phyloP scores from a whole-genome alignment of 1,284 basidiomycete species.

The Leccinum griseonigrum region DNA sequence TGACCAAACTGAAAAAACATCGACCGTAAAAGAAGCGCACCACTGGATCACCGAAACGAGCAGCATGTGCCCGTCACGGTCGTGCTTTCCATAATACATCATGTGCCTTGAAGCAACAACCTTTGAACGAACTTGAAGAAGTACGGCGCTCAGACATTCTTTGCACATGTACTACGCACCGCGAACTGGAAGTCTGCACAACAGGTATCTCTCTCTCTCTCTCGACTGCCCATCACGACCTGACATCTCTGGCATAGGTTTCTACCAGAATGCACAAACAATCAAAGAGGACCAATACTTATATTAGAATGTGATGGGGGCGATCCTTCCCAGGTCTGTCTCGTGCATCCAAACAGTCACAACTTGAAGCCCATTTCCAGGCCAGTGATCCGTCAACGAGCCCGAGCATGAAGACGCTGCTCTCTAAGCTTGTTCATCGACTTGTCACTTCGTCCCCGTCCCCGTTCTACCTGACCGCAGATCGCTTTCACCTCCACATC shows the following conservation, averaged over 20 bases:
- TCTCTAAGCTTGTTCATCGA: conserved; percentile 71
- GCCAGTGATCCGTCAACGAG: conserved; percentile 63
- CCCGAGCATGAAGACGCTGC: conserved; percentile 57
- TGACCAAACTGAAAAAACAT: too few species aligned
- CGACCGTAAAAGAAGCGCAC: too few species aligned
- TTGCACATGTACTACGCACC: conserved; percentile 68
- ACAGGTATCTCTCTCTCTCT: conserved; percentile 43
- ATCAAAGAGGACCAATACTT: conserved; percentile 74
- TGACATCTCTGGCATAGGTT: conserved; percentile 40
- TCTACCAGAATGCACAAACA: conserved; percentile 77
- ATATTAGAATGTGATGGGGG: conserved; percentile 81
- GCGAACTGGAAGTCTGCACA: conserved; percentile 80
- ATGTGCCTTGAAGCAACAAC: conserved; percentile 43
- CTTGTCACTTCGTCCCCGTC: conserved; percentile 59
- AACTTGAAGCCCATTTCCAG: conserved; percentile 34
- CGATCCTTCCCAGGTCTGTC: conserved; percentile 66
- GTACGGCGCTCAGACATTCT: conserved; percentile 78
- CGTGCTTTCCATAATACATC: too few species aligned
- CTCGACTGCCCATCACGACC: background rate
- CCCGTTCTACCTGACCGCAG: conserved; percentile 61
- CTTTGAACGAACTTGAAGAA: conserved; percentile 64
- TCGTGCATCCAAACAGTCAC: conserved; percentile 1
- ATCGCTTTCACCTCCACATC: conserved; percentile 75
- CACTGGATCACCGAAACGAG: too few species aligned
- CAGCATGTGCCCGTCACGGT: too few species aligned